Base-by-base conservation (phyloP, 805 yeast genomes). In the Yamadazyma phyllophila region DNA sequence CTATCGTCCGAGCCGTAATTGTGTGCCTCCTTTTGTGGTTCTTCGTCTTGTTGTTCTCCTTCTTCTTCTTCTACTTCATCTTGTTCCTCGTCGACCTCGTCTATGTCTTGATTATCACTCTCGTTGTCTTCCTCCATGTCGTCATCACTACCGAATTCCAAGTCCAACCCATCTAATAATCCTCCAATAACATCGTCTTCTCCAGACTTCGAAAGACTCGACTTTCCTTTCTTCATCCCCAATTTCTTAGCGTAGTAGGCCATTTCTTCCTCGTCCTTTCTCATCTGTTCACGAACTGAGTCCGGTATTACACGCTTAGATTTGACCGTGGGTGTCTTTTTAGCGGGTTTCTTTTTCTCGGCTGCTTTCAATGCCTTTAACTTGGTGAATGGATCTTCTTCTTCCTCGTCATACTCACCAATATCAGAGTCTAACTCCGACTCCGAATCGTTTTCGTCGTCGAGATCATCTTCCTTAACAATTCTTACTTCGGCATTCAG, bases 131-230 rank as follows among this genome's bases (percentile, higher is more conserved):
- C 46, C 9, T 44, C 53, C 12, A 46, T 51, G 7, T 47, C 51
- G 9, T 48, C 50, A 3, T 51, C 58, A 11, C 52, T 54, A 30
- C 49, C 58, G 39, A 69, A 68, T 35, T 76, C 82, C 42, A 79
- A 63, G 50, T 81, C 85, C n/a, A 80, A 64, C 0, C 91, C 96
- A 43, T 88, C 96, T 4, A 90, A 67, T 16, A 90, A 60, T n/a
- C 90, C 95, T 38, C 87, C 96, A 39, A 90, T 71, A 2, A 83
- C 78, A 63, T 89, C 96, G 57, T 85, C 86, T 11, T 81, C 89
- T 33, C 76, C 82, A 3, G 59, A 59, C 50, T 76, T 77, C 32
- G 73, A 65, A 39, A 84, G 68, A 3, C 66, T 46, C 12, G 71
- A 72, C 44, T 73, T 75, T 0, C 81, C 78, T 51, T 81, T 81